These are phyloP conservation scores for Elsinoe perseae DNA, from an alignment of 2,329 filamentous ascomycete species.

Conservation along the genomic window DNA sequence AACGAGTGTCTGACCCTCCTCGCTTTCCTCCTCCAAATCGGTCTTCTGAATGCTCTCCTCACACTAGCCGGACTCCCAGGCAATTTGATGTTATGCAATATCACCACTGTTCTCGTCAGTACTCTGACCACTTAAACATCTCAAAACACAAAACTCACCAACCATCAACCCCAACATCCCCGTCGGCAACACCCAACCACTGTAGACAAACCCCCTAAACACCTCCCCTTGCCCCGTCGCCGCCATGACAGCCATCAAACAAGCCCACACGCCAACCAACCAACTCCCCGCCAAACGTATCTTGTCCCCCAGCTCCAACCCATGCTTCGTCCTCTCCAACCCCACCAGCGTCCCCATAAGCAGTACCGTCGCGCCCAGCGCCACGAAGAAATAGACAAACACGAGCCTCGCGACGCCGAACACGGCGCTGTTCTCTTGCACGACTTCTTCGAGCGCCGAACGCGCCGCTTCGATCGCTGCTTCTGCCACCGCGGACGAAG, in stretches of 20 bases:
- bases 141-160: too few relatives aligned
- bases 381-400: slow-evolving; percentile 25
- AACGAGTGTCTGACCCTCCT: slow-evolving; percentile 4
- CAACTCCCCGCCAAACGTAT: slow-evolving; percentile 23
- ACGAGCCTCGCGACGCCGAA: slow-evolving; percentile 25
- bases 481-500: too few relatives aligned
- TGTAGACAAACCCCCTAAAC: slow-evolving; percentile 22
- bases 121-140: too few relatives aligned
- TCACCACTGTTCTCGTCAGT: slow-evolving; percentile 19
- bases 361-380: slow-evolving; percentile 25
- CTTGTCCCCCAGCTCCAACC: slow-evolving; percentile 22
- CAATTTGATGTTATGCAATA: slow-evolving; percentile 19
- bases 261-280: slow-evolving; percentile 23
- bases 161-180: slow-evolving; percentile 25
- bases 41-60: background rate
- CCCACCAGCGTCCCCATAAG: slow-evolving; percentile 26
- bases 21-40: background rate
- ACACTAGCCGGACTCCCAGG: slow-evolving; percentile 8
- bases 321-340: slow-evolving; percentile 20
- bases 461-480: background rate
- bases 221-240: slow-evolving; percentile 20
- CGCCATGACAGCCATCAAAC: slow-evolving; percentile 20
- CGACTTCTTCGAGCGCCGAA: background rate
- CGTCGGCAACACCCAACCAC: slow-evolving; percentile 29
- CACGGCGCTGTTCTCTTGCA: background rate